phyloP scores from a whole-genome alignment of 306 rosid genomes.

The Macrotyloma uniflorum region DNA sequence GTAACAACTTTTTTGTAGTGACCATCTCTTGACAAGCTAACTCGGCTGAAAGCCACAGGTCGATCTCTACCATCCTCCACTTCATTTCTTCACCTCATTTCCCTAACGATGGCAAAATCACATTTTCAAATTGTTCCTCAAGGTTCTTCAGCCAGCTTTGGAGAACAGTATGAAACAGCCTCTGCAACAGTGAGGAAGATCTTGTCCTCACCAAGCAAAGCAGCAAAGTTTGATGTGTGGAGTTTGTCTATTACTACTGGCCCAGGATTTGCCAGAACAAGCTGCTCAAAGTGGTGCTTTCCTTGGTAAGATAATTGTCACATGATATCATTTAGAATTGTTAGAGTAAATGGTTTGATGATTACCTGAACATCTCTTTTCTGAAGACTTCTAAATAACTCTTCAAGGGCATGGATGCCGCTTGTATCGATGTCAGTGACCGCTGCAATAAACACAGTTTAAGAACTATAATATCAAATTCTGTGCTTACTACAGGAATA shows the following conservation, averaged over 20 bases:
- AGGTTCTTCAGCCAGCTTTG: conserved; percentile 66
- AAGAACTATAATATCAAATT: conserved; percentile 14
- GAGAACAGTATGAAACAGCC: conserved; percentile 76
- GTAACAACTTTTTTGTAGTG: conserved; percentile 20
- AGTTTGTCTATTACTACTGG: conserved; percentile 83
- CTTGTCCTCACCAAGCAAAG: conserved; percentile 76
- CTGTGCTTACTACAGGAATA: neutral
- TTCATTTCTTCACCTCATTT: conserved; percentile 23
- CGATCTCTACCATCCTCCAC: neutral
- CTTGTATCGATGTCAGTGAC: conserved; percentile 97
- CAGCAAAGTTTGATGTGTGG: conserved; percentile 63
- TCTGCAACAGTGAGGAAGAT: conserved; percentile 94
- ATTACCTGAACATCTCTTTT: conserved; percentile 83
- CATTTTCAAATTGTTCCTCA: conserved; percentile 27
- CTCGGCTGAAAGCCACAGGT: conserved; percentile 19
- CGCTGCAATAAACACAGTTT: conserved; percentile 53
- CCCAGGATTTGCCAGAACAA: conserved; percentile 94
- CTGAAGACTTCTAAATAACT: conserved; percentile 71
- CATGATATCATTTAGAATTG: conserved; percentile 14
- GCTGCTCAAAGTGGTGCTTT: conserved; percentile 51
- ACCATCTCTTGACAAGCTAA: conserved; percentile 26
- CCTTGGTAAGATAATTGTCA: conserved; percentile 46
- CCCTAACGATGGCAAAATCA: neutral
- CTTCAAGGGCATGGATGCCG: conserved; percentile 93
- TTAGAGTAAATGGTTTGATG: conserved; percentile 9